Conservation (phyloP, 2,329 filamentous ascomycete species). For the Sordariomycetes sp. region DNA sequence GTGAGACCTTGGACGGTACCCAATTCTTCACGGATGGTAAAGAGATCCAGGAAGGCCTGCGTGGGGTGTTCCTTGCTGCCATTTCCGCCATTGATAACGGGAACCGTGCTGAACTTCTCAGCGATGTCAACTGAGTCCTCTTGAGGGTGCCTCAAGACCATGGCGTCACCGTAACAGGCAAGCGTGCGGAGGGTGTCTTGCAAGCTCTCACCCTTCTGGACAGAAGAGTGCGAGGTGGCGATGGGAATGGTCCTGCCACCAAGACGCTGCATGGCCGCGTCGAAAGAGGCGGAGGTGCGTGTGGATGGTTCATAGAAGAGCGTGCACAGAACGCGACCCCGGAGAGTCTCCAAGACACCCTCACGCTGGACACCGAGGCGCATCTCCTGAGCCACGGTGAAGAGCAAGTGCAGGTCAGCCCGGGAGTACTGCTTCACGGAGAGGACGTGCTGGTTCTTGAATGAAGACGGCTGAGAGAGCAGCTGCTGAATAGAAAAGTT, state of each 20-base stretch:
- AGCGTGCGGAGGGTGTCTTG: conserved; percentile 91
- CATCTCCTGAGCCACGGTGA: conserved; percentile 98
- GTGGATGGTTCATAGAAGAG: conserved; percentile 99
- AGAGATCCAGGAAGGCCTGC: conserved; percentile 93
- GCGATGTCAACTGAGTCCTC: conserved; percentile 74
- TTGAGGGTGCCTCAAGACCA: conserved; percentile 90
- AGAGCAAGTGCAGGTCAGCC: conserved; percentile 82
- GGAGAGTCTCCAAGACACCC: conserved; percentile 79
- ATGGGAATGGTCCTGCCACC: conserved; percentile 80
- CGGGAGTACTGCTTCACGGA: conserved; percentile 88
- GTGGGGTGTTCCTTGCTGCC: conserved; percentile 94
- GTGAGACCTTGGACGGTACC: conserved; percentile 92
- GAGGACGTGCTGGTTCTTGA: conserved; percentile 83
- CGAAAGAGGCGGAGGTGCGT: conserved; percentile 89
- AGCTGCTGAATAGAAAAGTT: conserved; percentile 61
- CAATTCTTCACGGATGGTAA: conserved; percentile 95
- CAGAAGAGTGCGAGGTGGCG: conserved; percentile 75
- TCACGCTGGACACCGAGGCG: conserved; percentile 87
- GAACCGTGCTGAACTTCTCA: conserved; percentile 78
- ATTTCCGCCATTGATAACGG: conserved; percentile 95
- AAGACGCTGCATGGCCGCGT: conserved; percentile 96
- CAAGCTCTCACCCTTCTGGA: conserved; percentile 87
- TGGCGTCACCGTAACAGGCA: conserved; percentile 86
- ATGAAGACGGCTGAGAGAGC: conserved; percentile 65
- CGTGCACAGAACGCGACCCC: conserved; percentile 77